These are phyloP conservation scores for Zygosaccharomyces pseudobailii DNA, from an alignment of 1,139 yeast species.

Conservation along the genomic window DNA sequence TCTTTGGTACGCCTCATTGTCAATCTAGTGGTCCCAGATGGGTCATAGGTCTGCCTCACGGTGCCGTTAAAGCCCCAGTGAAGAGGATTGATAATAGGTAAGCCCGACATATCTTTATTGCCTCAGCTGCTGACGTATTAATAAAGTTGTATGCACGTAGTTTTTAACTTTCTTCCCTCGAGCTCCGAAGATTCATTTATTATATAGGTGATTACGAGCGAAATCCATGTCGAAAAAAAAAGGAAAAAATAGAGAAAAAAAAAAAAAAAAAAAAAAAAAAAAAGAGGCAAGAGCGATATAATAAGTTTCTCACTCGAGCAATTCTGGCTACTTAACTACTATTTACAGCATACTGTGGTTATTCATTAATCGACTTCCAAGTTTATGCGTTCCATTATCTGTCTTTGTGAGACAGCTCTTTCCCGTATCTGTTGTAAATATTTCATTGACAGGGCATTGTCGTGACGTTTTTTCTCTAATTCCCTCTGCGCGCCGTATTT, in stretches of 20 bases:
- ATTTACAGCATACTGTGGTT: not conserved
- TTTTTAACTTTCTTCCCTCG: not conserved
- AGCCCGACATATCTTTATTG: conserved; percentile 1
- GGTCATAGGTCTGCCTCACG: conserved; percentile 34
- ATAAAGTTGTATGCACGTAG: not conserved
- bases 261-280: not conserved
- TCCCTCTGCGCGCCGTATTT: conserved; percentile 24
- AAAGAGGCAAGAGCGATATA: not conserved
- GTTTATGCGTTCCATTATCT: conserved; percentile 46
- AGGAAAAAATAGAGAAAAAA: not conserved
- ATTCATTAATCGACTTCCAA: conserved; percentile 41
- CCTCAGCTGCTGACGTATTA: not conserved
- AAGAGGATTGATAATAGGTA: conserved; percentile 32
- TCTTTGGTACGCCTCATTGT: conserved; percentile 34
- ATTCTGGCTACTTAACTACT: not conserved
- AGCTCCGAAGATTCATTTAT: not conserved
- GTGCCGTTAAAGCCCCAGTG: conserved; percentile 43
- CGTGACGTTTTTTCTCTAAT: conserved; percentile 42
- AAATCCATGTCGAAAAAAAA: not conserved
- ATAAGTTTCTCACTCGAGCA: not conserved
- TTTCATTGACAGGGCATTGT: conserved; percentile 52
- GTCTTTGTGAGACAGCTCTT: conserved; percentile 45
- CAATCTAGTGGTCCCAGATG: conserved; percentile 39
- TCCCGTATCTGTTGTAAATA: conserved; percentile 56
- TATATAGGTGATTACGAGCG: not conserved